These are phyloP conservation scores for Aspergillus nidulans DNA, from an alignment of 495 filamentous ascomycete species.

Conservation along the genomic window DNA sequence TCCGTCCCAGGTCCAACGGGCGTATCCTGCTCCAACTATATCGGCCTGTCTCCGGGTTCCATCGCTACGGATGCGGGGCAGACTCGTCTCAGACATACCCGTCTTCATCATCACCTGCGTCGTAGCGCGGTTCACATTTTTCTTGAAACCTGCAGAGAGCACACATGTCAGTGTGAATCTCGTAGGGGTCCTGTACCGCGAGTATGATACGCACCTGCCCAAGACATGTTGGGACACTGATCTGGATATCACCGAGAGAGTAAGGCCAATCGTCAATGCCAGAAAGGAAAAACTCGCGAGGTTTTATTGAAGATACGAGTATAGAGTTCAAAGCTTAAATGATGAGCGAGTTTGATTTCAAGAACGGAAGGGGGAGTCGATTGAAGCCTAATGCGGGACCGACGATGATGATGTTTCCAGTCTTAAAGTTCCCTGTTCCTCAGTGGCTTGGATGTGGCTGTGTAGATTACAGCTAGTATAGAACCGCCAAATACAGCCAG, in stretches of 20 bases:
- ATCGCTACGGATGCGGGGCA: slow-evolving; percentile 7
- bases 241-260: not conserved
- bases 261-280: not conserved
- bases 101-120: slow-evolving; percentile 99
- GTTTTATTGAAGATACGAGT: not conserved
- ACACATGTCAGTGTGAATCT: slow-evolving; percentile 8
- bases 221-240: slow-evolving; percentile 51
- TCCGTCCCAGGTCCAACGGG: slow-evolving; percentile 11
- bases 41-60: slow-evolving; percentile 1
- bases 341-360: not conserved
- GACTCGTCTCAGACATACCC: slow-evolving; percentile 44
- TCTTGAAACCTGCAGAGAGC: slow-evolving; percentile 77
- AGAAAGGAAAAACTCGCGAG: not conserved
- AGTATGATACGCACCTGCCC: slow-evolving; percentile 49
- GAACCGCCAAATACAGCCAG: slow-evolving; percentile 7
- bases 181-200: not conserved
- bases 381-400: slow-evolving; percentile 21
- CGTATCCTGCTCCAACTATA: not conserved
- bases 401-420: slow-evolving; percentile 11
- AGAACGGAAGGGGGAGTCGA: slow-evolving; percentile 9
- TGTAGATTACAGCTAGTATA: slow-evolving; percentile 1
- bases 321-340: not conserved
- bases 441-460: slow-evolving; percentile 15
- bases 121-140: slow-evolving; percentile 96
- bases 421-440: not conserved